Conservation (phyloP, 2,329 filamentous ascomycete species). For the Cladosporium sp. region DNA sequence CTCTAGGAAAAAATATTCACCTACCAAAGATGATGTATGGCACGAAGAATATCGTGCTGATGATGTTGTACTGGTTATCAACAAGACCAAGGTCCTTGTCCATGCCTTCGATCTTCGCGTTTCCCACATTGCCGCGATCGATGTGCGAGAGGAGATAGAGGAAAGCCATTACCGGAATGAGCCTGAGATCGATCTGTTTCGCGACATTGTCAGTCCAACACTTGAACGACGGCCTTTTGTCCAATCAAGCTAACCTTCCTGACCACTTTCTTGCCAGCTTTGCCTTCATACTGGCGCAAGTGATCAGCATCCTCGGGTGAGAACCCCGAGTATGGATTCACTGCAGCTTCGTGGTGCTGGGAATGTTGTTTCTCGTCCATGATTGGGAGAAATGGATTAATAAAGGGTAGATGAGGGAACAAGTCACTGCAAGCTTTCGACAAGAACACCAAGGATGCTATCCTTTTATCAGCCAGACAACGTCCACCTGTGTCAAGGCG, state of each 20-base stretch:
- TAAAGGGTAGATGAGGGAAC: no score
- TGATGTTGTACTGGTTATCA: neutral
- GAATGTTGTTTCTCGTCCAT: neutral
- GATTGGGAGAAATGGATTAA: neutral
- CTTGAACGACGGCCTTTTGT: no score
- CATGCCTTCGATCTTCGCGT: conserved; percentile 29
- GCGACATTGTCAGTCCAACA: neutral
- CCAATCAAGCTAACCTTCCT: conserved; percentile 46
- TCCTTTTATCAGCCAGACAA: no score
- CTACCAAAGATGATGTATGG: conserved; percentile 36
- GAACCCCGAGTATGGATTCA: neutral
- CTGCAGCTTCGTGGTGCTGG: neutral
- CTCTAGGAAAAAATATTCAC: no score
- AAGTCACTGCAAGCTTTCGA: no score
- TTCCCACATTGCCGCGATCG: conserved; percentile 32
- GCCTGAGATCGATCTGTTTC: conserved; percentile 39
- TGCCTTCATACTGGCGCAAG: conserved; percentile 19
- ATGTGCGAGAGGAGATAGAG: conserved; percentile 56
- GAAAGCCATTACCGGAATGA: conserved; percentile 57
- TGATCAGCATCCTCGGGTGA: conserved; percentile 25
- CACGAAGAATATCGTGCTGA: conserved; percentile 32
- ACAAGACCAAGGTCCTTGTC: conserved; percentile 35
- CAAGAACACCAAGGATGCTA: no score
- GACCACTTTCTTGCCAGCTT: conserved; percentile 44
- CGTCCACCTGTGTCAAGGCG: no score